A percentile compares a stretch with the other conserved stretches of the same genome.
phyloP scores from a whole-genome alignment of 768 basidiomycete genomes.

The Macrolepiota fuliginosa region DNA sequence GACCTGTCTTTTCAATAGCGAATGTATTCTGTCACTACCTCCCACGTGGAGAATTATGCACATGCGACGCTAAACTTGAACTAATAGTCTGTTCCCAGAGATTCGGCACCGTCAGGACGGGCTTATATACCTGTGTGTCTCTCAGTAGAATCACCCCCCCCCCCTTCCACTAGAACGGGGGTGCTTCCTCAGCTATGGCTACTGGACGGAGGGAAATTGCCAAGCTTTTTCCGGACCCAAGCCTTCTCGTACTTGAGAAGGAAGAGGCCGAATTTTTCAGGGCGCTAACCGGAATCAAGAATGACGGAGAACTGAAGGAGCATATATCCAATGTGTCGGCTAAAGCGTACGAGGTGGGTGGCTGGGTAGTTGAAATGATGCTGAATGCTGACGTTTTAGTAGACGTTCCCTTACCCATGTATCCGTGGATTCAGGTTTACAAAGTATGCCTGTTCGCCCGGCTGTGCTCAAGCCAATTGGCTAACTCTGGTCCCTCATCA shows the following conservation, averaged over 20 bases:
- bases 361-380: not conserved
- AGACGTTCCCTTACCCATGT: slow-evolving; percentile 36
- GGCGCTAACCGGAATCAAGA: slow-evolving; percentile 30
- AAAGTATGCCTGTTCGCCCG: slow-evolving; percentile 18
- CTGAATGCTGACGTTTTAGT: not conserved
- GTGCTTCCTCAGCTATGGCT: too few relatives aligned
- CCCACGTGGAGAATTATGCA: too few relatives aligned
- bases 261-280: slow-evolving; percentile 35
- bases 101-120: too few relatives aligned
- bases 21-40: too few relatives aligned
- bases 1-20: too few relatives aligned
- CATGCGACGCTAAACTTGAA: too few relatives aligned
- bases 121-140: too few relatives aligned
- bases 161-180: too few relatives aligned
- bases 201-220: too few relatives aligned
- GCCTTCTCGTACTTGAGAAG: slow-evolving; percentile 23
- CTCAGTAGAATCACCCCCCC: too few relatives aligned
- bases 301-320: slow-evolving; percentile 33
- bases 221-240: slow-evolving; percentile 21
- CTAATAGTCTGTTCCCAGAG: too few relatives aligned
- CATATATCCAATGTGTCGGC: slow-evolving; percentile 35
- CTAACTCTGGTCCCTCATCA: not conserved
- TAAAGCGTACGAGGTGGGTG: slow-evolving; percentile 28
- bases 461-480: not conserved
- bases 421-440: slow-evolving; percentile 34